Conservation (phyloP, 441 rosid genomes). For the Eruca vesicaria region DNA sequence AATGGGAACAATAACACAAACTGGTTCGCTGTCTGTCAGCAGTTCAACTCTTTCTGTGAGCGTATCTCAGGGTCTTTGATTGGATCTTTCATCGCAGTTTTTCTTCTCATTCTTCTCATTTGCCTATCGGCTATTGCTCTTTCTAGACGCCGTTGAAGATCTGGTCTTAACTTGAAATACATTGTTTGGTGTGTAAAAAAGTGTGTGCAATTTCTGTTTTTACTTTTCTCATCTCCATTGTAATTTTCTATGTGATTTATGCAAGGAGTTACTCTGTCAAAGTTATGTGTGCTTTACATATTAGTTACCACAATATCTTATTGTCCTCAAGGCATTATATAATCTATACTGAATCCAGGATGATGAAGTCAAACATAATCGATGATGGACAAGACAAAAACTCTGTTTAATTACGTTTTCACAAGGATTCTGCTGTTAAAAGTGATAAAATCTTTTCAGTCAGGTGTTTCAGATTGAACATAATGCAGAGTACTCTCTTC, state of each 20-base stretch:
- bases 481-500: slow-evolving; percentile 2
- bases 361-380: neutral
- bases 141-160: slow-evolving; percentile 40
- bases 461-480: neutral
- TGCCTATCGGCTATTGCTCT: slow-evolving; percentile 42
- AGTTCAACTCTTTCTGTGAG: slow-evolving; percentile 58
- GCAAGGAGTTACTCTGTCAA: neutral
- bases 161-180: neutral
- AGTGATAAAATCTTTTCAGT: neutral
- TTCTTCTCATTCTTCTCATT: slow-evolving; percentile 39
- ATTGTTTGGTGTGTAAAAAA: slow-evolving; percentile 23
- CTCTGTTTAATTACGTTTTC: no score
- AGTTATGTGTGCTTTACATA: neutral
- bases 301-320: neutral
- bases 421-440: neutral
- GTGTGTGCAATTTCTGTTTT: neutral
- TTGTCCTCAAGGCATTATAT: neutral
- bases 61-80: slow-evolving; percentile 57
- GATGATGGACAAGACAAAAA: neutral
- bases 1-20: slow-evolving; percentile 54
- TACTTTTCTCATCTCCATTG: neutral
- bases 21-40: slow-evolving; percentile 64
- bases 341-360: no score
- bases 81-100: slow-evolving; percentile 51
- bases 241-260: neutral